Evolutionary conservation across 1,284 basidiomycete species (phyloP), one percentile per base, ranked within the genome.

Genomic region (Microbotryum silenes-acaulis): DNA sequence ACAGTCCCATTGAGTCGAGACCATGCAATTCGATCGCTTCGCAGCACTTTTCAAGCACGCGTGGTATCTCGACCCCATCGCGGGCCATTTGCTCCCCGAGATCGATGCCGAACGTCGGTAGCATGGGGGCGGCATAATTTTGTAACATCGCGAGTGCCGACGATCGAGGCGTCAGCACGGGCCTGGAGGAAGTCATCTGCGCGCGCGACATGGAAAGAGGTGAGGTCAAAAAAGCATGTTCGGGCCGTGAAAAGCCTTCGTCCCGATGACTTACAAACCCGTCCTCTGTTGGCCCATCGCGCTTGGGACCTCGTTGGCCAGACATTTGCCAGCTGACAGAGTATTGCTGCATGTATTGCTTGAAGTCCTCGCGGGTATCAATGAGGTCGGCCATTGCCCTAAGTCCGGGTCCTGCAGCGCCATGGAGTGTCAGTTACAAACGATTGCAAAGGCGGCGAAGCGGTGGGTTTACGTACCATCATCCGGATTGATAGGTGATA

Each of bases 321-420:
- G 84, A 81, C 44, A 80, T 77, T 18, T 82, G 89, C 65, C 89
- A 87, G 7, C 89, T 89, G 68, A 83, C 79, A 6, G 89, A 86
- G 73, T 96, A 98, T 73, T 96, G 91, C 74, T 96, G 89, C 92
- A 99, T 96, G 75, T 88, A 99, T 23, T 83, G 83, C 77, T 89
- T 94, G 78, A 99, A 98, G 77, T 99, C 96, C 48, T 84, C 80
- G 29, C 91, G 84, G 72, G 93, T 93, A 77, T 99, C 94, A 70
- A 99, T 96, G 10, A 83, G 81, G 74, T 97, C 92, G 60, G 89
- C 87, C 8, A 90, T 84, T 1, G 85, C 79, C 74, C 94, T 96
- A 52, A 98, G 78, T 3, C 94, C 93, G 10, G 83, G 79, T 4
- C 81, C 83, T 85, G 29, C 27, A 29, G 25, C 53, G 56, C 5